Base-by-base conservation (phyloP, 2,329 filamentous ascomycete species). In the Cryphonectria nitschkei region DNA sequence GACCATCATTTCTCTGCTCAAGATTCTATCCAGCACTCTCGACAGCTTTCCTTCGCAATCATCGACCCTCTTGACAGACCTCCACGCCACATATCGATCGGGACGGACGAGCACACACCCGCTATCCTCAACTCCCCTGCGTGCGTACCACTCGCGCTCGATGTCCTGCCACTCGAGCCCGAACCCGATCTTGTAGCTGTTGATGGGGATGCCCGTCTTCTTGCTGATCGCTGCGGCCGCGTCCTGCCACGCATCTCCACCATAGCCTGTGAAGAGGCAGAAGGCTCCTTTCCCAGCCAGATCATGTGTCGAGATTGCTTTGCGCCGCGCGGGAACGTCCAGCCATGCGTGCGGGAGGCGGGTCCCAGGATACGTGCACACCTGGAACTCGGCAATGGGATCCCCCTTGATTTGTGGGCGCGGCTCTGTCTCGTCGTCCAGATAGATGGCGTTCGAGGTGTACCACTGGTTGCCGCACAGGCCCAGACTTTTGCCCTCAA, bases 401-500 rank as follows among this genome's bases (percentile, higher is more conserved):
- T 86, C 81, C 34, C 78, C 73, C n/a, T 69, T 58, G 4, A 63
- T n/a, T 19, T 70, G n/a, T 2, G 9, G 73, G 8, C 75, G 69
- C 8, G 73, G 71, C 4, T 68, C 74, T 2, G 68, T 58, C 69
- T 79, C 78, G 67, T 77, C 76, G 6, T 68, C 71, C 11, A 76
- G 71, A 46, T 77, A 77, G 3, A 86, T 75, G 0, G 83, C 86
- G 1, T 72, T 71, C 0, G 82, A 82, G 1, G 78, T 76, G 62
- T 89, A 89, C 39, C 80, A 78, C 73, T 89, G 87, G 68, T 86
- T 86, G 84, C 88, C 88, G 72, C 87, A 84, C 6, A 84, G 78
- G 1, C 87, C 87, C 5, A 88, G 79, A 9, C 80, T 84, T 68
- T 87, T 84, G 65, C 84, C 85, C 72, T 86, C 86, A 32, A 80